Conservation (phyloP, 257 asterid species). For the Penstemon davidsonii region DNA sequence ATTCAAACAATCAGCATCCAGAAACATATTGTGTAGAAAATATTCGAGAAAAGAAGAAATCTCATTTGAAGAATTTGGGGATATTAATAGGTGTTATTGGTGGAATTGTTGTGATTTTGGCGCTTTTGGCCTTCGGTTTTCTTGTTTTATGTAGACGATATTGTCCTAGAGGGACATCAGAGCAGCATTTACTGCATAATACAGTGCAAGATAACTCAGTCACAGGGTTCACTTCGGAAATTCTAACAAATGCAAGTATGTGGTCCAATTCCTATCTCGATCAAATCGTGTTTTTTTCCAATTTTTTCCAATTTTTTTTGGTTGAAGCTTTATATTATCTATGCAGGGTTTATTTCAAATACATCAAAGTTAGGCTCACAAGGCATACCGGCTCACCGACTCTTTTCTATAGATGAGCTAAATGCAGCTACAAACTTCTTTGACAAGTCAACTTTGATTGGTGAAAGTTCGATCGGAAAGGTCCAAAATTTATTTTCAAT, state of each 20-base stretch:
- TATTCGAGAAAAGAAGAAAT: constrained; percentile 24
- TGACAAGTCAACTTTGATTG: constrained; percentile 47
- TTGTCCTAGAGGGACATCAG: constrained; percentile 49
- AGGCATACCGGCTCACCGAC: constrained; percentile 46
- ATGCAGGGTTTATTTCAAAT: constrained; percentile 59
- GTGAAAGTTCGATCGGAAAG: constrained; percentile 63
- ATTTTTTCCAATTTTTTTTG: neutral
- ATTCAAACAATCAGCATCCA: constrained; percentile 45
- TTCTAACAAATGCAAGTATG: constrained; percentile 59
- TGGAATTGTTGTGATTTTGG: constrained; percentile 41
- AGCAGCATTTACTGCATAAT: constrained; percentile 59
- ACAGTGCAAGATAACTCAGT: constrained; percentile 45
- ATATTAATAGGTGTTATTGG: constrained; percentile 45
- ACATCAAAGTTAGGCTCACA: constrained; percentile 47
- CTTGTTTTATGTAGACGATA: constrained; percentile 44
- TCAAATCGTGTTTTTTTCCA: neutral
- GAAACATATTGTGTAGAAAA: constrained; percentile 39
- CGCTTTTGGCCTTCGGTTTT: constrained; percentile 43
- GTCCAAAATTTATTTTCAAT: constrained; percentile 28
- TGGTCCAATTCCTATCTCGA: neutral
- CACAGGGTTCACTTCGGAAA: constrained; percentile 47
- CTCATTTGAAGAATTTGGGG: constrained; percentile 35
- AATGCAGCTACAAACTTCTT: constrained; percentile 61
- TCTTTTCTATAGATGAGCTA: constrained; percentile 56
- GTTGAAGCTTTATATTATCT: constrained; percentile 17